Base-by-base conservation (phyloP, 176 grass and related monocot species). In the Musa itinerans region DNA sequence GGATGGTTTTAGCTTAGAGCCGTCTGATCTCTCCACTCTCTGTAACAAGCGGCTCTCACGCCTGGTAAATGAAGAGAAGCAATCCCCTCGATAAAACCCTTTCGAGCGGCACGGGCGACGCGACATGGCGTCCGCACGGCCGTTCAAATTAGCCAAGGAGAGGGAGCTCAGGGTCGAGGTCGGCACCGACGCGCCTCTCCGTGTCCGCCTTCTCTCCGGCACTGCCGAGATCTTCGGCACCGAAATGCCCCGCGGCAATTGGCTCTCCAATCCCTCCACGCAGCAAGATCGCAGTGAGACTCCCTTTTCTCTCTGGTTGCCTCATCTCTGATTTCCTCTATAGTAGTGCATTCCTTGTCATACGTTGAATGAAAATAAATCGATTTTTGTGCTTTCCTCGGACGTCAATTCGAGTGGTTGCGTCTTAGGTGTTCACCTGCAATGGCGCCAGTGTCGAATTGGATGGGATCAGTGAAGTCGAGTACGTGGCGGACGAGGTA, bases 181-280 rank as follows among this genome's bases (percentile, higher is more conserved):
- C 54, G 90, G 81, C 70, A 86, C 90, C 0, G 90, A 90, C 54
- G 49, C 61, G 7, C 86, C 90, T 52, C 86, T 98, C 82, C 94
- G 88, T 69, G 80, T 87, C 53, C 88, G 94, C 63, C 90, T 98
- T 58, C 61, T 91, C 53, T 21, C 86, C 26, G 94, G 90, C 79
- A 97, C 93, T 10, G 93, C 87, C 23, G 93, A 97, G 85, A 88
- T 97, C 73, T 97, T 90, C 65, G 90, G 93, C 63, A 93, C 85
- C 78, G 94, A 98, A 67, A 76, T 98, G 1, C 90, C 94, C 11
- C 88, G 88, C 2, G 82, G 92, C 70, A 89, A 85, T 23, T 98
- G 90, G 94, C 80, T 98, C 21, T 80, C 94, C 51, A 52, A 93
- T 25, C 90, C 90, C 52, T 3, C 86, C 90, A 54, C 90, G 86